Conservation (phyloP, 257 asterid genomes). For the Solanum etuberosum region DNA sequence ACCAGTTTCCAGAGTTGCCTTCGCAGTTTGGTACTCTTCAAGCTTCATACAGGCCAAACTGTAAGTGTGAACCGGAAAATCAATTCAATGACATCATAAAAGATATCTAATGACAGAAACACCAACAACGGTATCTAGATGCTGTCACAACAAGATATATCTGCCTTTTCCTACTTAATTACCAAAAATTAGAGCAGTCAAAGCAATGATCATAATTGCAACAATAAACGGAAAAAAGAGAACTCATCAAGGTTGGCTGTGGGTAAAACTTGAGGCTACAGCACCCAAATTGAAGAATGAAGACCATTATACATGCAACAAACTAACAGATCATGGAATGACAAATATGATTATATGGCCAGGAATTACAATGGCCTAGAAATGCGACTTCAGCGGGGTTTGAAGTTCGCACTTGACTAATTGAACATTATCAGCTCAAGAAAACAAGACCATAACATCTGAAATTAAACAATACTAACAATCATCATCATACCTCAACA, state of each 20-base stretch:
- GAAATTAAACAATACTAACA: neutral
- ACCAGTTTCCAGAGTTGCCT: slow-evolving; percentile 66
- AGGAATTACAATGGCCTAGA: neutral
- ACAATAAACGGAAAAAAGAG: neutral
- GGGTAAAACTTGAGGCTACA: neutral
- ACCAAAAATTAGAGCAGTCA: neutral
- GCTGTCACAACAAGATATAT: neutral
- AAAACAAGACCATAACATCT: neutral
- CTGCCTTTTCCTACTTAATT: neutral
- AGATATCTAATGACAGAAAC: neutral
- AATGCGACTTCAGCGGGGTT: neutral
- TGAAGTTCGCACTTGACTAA: neutral
- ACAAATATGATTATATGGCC: neutral
- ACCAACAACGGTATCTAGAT: neutral
- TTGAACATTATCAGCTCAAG: neutral
- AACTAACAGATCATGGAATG: neutral
- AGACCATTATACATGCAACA: neutral
- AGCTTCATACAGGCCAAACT: slow-evolving; percentile 80
- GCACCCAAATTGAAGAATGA: neutral
- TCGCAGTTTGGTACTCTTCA: slow-evolving; percentile 88
- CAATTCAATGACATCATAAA: neutral
- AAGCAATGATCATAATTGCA: neutral
- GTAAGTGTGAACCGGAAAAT: neutral
- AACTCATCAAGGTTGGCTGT: neutral
- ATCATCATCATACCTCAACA: neutral